phyloP scores from a whole-genome alignment of 2,329 filamentous ascomycete genomes.

The Colletotrichum noveboracense region DNA sequence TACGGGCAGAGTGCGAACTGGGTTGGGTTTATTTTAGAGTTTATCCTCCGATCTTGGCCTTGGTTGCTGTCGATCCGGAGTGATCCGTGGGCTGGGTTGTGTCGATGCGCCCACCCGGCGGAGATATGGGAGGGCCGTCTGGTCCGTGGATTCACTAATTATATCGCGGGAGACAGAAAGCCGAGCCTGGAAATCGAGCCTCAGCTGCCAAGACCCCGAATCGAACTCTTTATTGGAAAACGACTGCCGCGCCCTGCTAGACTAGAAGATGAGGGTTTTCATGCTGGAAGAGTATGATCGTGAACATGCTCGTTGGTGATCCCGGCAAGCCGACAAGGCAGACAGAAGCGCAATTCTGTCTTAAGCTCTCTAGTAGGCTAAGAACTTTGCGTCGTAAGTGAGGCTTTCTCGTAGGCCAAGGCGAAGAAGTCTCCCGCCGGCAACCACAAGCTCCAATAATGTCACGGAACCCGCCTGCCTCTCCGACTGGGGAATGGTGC shows the following conservation, averaged over 20 bases:
- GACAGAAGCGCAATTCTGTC: neutral
- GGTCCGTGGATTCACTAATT: neutral
- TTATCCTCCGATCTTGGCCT: neutral
- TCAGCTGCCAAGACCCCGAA: neutral
- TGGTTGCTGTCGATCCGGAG: neutral
- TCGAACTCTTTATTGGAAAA: neutral
- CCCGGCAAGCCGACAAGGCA: neutral
- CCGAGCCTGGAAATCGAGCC: neutral
- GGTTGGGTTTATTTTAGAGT: neutral
- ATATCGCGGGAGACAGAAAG: neutral
- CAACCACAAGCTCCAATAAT: neutral
- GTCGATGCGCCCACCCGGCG: neutral
- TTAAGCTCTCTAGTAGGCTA: rapidly evolving
- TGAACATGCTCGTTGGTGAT: neutral
- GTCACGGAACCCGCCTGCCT: neutral
- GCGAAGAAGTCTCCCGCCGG: neutral
- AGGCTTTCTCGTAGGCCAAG: neutral
- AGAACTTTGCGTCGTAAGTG: neutral
- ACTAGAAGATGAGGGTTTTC: neutral
- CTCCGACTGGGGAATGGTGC: neutral
- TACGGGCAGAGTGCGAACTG: neutral
- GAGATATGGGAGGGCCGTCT: neutral
- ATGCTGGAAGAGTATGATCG: neutral
- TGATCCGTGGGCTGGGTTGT: neutral
- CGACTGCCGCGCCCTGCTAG: neutral